A percentile compares a stretch with the other conserved stretches of the same genome.
Evolutionary conservation across 495 filamentous ascomycete genomes (phyloP).

Genomic region (Umbilicaria muhlenbergii): DNA sequence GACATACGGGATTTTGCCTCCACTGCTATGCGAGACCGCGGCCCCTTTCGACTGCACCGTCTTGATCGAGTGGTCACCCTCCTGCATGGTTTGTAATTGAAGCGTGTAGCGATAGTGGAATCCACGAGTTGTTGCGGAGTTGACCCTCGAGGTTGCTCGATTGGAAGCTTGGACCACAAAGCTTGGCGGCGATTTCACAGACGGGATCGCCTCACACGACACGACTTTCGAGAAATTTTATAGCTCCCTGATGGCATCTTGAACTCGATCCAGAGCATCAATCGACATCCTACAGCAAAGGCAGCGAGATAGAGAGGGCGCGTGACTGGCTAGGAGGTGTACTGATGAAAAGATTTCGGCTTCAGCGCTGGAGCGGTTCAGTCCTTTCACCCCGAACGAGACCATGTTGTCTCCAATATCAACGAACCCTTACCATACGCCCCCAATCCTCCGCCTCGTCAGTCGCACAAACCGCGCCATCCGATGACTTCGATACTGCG

Average conservation of each 20-base stretch:
- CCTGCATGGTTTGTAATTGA: not conserved
- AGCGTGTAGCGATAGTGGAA: no score
- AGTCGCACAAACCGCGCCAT: not conserved
- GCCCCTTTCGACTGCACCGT: conserved; percentile 11
- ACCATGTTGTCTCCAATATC: conserved; percentile 32
- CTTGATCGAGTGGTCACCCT: conserved; percentile 13
- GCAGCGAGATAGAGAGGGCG: no score
- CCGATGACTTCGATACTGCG: no score
- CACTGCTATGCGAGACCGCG: conserved; percentile 20
- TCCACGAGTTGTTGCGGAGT: no score
- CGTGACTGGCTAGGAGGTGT: no score
- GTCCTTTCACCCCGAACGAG: conserved; percentile 41
- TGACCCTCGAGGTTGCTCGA: not conserved
- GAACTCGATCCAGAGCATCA: no score
- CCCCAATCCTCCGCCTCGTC: conserved; percentile 11
- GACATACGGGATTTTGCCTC: conserved; percentile 78
- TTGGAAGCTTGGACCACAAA: not conserved
- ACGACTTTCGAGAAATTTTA: conserved; percentile 13
- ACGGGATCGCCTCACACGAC: not conserved
- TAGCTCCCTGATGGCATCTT: conserved; percentile 2
- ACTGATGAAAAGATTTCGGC: conserved; percentile 51
- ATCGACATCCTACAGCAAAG: no score
- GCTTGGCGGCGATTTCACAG: not conserved
- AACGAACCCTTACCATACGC: conserved; percentile 21
- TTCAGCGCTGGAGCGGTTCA: conserved; percentile 57